Percentiles rank a stretch among this genome's conserved stretches.
Conservation (phyloP, 257 asterid genomes). For the Plantago ovata region DNA sequence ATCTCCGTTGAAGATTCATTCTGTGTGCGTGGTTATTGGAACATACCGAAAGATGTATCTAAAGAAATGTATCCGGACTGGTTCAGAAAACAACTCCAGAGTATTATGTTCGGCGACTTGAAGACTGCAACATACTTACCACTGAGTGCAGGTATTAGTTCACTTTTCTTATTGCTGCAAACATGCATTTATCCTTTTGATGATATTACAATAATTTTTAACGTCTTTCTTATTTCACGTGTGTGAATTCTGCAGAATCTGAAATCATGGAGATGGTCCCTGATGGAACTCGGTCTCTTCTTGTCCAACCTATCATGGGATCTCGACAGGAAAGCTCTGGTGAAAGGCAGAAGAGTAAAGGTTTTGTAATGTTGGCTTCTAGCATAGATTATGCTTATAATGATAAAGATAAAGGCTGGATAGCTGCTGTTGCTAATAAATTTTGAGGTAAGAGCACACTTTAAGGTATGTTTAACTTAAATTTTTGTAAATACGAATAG, state of each 20-base stretch:
- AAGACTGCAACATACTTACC: slow-evolving; percentile 65
- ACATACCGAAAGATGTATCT: slow-evolving; percentile 44
- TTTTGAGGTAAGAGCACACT: slow-evolving; percentile 35
- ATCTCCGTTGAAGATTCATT: slow-evolving; percentile 50
- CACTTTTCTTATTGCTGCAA: too few species aligned
- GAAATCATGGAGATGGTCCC: slow-evolving; percentile 68
- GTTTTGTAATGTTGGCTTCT: slow-evolving; percentile 78
- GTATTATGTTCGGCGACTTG: slow-evolving; percentile 47
- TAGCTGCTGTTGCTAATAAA: slow-evolving; percentile 70
- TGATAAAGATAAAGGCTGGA: slow-evolving; percentile 70
- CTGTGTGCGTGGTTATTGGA: slow-evolving; percentile 97
- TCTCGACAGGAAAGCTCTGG: slow-evolving; percentile 24
- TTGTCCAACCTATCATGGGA: slow-evolving; percentile 59
- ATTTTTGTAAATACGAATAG: too few species aligned
- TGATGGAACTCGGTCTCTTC: slow-evolving; percentile 61
- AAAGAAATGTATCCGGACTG: slow-evolving; percentile 47
- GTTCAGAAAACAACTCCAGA: slow-evolving; percentile 54
- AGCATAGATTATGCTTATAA: slow-evolving; percentile 59
- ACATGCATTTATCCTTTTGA: too few species aligned
- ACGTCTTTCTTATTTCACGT: slow-evolving; percentile 9
- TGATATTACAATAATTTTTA: too few species aligned
- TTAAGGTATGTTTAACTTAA: too few species aligned
- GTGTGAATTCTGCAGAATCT: slow-evolving; percentile 32
- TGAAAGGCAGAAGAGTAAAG: slow-evolving; percentile 32
- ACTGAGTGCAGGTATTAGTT: slow-evolving; percentile 45